Conservation (phyloP, 176 grass and related monocot genomes). For the Tuctoria greenei region DNA sequence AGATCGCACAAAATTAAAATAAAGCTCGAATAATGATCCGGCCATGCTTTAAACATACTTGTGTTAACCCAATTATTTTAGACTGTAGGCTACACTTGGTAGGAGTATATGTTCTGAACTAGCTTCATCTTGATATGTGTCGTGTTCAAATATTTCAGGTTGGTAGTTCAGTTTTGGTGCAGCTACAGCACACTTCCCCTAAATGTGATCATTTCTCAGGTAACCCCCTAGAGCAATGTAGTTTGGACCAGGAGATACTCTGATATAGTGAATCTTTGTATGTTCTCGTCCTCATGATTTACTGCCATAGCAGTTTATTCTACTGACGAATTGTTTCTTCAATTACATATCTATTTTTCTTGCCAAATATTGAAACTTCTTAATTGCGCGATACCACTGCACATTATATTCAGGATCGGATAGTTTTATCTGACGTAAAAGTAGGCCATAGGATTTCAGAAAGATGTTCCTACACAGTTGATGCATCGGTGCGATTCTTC, state of each 20-base stretch:
- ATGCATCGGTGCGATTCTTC: too few relatives aligned
- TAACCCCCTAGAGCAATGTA: conserved; percentile 22
- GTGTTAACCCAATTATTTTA: background rate
- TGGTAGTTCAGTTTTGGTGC: conserved; percentile 94
- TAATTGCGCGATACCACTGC: background rate
- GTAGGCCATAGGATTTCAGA: too few relatives aligned
- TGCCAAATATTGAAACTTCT: background rate
- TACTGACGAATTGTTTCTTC: background rate
- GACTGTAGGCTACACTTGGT: background rate
- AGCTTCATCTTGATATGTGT: background rate
- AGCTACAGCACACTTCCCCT: conserved; percentile 93
- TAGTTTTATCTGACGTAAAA: too few relatives aligned
- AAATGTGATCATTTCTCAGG: conserved; percentile 96
- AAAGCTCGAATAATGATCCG: background rate
- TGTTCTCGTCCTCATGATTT: background rate
- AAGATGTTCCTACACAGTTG: too few relatives aligned
- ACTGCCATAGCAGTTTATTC: background rate
- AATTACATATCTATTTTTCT: background rate
- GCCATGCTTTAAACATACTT: background rate
- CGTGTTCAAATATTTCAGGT: conserved; percentile 45
- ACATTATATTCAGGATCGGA: too few relatives aligned
- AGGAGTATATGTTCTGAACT: background rate
- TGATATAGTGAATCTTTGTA: background rate
- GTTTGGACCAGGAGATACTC: background rate
- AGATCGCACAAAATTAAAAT: background rate